These are phyloP conservation scores for Ganoderma lucidum DNA, from an alignment of 1,284 basidiomycete genomes.

Conservation along the genomic window DNA sequence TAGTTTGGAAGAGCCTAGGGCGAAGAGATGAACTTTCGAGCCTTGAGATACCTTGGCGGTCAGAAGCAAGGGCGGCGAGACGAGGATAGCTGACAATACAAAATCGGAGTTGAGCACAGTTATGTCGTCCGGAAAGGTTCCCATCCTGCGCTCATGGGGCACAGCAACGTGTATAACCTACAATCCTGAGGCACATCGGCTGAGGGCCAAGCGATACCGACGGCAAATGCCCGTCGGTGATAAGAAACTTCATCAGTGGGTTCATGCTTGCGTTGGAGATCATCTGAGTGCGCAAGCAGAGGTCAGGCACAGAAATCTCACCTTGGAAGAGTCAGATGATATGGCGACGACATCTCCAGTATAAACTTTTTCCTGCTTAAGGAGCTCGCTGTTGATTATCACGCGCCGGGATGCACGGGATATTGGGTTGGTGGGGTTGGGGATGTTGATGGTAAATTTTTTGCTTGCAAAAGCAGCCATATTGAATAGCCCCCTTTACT, in stretches of 20 bases:
- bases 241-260: constrained; percentile 28
- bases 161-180: constrained; percentile 37
- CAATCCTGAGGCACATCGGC: constrained; percentile 63
- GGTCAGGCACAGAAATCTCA: constrained; percentile 28
- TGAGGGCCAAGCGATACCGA: constrained; percentile 79
- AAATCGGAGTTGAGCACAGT: constrained; percentile 12
- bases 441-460: constrained; percentile 53
- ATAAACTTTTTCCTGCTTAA: constrained; percentile 68
- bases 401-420: constrained; percentile 69
- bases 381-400: constrained; percentile 67
- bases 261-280: constrained; percentile 17
- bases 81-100: constrained; percentile 53
- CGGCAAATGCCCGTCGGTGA: constrained; percentile 57
- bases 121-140: background rate
- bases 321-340: constrained; percentile 43
- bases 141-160: constrained; percentile 15
- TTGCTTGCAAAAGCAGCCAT: constrained; percentile 52
- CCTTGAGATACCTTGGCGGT: constrained; percentile 63
- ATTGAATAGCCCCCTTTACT: background rate
- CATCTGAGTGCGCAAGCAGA: constrained; percentile 25
- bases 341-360: constrained; percentile 78
- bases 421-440: constrained; percentile 47
- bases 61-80: constrained; percentile 64
- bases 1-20: constrained; percentile 53
- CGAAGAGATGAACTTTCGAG: constrained; percentile 53